Base-by-base conservation (phyloP, 805 yeast genomes). In the Candida multigemmis region DNA sequence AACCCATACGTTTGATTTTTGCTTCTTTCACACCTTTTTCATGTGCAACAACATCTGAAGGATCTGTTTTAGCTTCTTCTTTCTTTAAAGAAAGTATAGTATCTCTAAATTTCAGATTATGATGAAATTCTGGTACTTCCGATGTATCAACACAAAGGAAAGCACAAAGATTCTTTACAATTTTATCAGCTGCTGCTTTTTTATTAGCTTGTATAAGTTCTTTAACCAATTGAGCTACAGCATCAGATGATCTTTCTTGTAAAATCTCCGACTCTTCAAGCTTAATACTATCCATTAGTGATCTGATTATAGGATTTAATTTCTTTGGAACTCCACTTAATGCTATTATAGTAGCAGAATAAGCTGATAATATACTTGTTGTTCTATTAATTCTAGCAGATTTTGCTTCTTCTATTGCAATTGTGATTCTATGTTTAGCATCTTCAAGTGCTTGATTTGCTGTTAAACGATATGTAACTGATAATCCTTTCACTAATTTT, bases 61-160 rank as follows among this genome's bases (percentile, higher is more conserved):
- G 73, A 33, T 74, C 78, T 1, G 74, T 53, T 26, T 64, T 64
- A 1, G 77, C 72, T 37, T 83, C 93, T 39, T 85, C 96, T 41
- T 83, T 84, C 30, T 73, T 63, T 39, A 86, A 62, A 1, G 96
- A 84, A 28, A 87, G 54, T 8, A 89, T 78, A 9, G 58, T 57
- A 23, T 70, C 73, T 11, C 53, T 63, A 30, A 65, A 59, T 9
- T 55, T 51, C 20, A 70, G 68, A 40, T 82, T 81, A 23, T 80
- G 77, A 10, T 65, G 62, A 45, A 84, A 91, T 43, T 85, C 96
- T 2, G 98, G 98, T 17, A 89, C 96, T 46, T 87, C 96, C 3
- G 91, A 73, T 0, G 96, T 85, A 48, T 89, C 98, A 17, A 87
- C 96, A 56, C 98, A 91, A 27, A 91, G 48, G 47, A 89, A 89